These are phyloP conservation scores for Castanopsis chinensis DNA, from an alignment of 306 rosid genomes.

Conservation along the genomic window DNA sequence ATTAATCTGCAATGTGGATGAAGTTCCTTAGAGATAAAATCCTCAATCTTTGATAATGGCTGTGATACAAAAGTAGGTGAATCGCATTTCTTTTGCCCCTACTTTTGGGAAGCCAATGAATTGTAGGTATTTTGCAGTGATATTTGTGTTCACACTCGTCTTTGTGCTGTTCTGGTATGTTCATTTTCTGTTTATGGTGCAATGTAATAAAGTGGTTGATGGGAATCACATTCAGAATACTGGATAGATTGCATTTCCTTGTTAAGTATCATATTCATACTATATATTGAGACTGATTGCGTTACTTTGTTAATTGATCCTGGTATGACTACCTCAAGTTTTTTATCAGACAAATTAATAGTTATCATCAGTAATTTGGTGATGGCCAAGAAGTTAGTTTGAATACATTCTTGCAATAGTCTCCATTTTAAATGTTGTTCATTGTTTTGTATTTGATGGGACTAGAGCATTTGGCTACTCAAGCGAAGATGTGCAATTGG, in stretches of 20 bases:
- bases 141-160: too few species aligned
- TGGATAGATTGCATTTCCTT: background rate
- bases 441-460: constrained; percentile 35
- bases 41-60: too few species aligned
- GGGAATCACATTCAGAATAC: background rate
- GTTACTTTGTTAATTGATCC: background rate
- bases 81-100: too few species aligned
- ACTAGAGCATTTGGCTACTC: constrained; percentile 99
- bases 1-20: background rate
- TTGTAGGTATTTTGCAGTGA: too few species aligned
- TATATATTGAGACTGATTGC: background rate
- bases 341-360: background rate
- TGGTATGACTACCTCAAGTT: background rate
- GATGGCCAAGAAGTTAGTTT: constrained; percentile 25
- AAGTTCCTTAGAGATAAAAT: too few species aligned
- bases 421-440: constrained; percentile 26
- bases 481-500: constrained; percentile 98
- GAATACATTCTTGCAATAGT: constrained; percentile 13
- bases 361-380: background rate
- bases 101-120: too few species aligned
- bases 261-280: background rate
- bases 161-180: too few species aligned
- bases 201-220: too few species aligned
- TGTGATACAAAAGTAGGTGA: too few species aligned
- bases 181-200: too few species aligned